These are phyloP conservation scores for Ensete ventricosum DNA, from an alignment of 176 grass and related monocot species.

Conservation along the genomic window DNA sequence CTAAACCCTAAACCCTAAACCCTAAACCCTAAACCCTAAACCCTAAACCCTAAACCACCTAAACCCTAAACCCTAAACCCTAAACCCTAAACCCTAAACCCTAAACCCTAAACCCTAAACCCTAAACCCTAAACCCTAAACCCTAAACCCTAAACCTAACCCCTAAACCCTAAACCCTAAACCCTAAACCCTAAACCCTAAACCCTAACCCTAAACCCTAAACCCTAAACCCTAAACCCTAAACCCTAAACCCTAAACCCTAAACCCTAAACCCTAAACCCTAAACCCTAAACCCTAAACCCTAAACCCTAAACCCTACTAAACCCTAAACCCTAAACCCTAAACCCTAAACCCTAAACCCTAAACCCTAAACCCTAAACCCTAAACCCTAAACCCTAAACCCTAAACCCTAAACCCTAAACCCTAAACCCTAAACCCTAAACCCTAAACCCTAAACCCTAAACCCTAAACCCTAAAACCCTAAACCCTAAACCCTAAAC, in stretches of 20 bases:
- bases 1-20: neutral
- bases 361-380: conserved; percentile 15
- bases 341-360: conserved; percentile 21
- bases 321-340: neutral
- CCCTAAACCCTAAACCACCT: conserved; percentile 3
- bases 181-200: conserved; percentile 7
- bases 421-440: neutral
- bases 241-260: conserved; percentile 27
- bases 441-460: conserved; percentile 1
- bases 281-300: conserved; percentile 30
- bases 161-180: conserved; percentile 20
- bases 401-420: neutral
- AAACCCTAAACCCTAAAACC: conserved; percentile 5
- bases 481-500: conserved; percentile 5
- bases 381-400: conserved; percentile 22
- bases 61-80: conserved; percentile 3
- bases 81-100: conserved; percentile 15
- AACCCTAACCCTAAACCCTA: conserved; percentile 24
- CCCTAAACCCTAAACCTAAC: conserved; percentile 20
- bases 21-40: conserved; percentile 27
- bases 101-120: conserved; percentile 12
- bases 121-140: neutral
- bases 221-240: conserved; percentile 2
- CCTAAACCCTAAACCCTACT: no score
- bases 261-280: conserved; percentile 19